Evolutionary conservation across 2,329 filamentous ascomycete species (phyloP).

Genomic region (Ascochyta pisi): DNA sequence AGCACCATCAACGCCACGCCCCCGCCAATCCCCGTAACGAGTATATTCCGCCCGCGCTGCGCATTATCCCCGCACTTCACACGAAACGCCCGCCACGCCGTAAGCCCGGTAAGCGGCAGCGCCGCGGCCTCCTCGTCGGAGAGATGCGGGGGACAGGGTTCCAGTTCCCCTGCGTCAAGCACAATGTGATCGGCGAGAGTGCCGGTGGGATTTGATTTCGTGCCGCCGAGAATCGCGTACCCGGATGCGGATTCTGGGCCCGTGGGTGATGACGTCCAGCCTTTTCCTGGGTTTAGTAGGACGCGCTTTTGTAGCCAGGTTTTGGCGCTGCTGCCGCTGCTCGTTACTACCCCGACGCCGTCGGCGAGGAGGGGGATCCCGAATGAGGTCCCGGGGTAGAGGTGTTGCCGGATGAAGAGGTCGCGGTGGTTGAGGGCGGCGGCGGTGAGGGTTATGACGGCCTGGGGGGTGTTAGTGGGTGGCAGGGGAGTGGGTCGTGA

Average conservation of each 20-base stretch:
- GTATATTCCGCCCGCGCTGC: conserved; percentile 71
- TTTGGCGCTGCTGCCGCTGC: conserved; percentile 64
- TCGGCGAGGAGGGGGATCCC: conserved; percentile 80
- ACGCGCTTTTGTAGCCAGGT: conserved; percentile 72
- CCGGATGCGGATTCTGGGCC: conserved; percentile 71
- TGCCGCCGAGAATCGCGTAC: conserved; percentile 74
- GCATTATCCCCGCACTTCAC: conserved; percentile 72
- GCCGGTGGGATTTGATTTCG: conserved; percentile 68
- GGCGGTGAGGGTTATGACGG: conserved; percentile 78
- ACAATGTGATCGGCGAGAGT: conserved; percentile 76
- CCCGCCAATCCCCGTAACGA: conserved; percentile 91
- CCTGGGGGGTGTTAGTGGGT: conserved; percentile 56
- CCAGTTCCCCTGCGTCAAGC: conserved; percentile 75
- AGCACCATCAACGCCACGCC: conserved; percentile 86
- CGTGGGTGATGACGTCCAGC: conserved; percentile 74
- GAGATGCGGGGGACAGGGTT: conserved; percentile 76
- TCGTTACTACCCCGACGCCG: conserved; percentile 76
- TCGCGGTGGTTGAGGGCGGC: conserved; percentile 94
- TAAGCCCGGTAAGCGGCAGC: conserved; percentile 83
- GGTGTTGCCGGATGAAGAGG: conserved; percentile 88
- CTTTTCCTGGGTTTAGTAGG: conserved; percentile 76
- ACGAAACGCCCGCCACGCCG: conserved; percentile 84
- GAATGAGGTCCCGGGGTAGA: conserved; percentile 88
- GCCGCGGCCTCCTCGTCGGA: conserved; percentile 78
- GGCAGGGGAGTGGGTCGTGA: not conserved